Percentiles rank a stretch among this genome's conserved stretches.
These are phyloP conservation scores for Phytopythium litorale DNA, from an alignment of 352 stramenopile species.

Conservation along the genomic window DNA sequence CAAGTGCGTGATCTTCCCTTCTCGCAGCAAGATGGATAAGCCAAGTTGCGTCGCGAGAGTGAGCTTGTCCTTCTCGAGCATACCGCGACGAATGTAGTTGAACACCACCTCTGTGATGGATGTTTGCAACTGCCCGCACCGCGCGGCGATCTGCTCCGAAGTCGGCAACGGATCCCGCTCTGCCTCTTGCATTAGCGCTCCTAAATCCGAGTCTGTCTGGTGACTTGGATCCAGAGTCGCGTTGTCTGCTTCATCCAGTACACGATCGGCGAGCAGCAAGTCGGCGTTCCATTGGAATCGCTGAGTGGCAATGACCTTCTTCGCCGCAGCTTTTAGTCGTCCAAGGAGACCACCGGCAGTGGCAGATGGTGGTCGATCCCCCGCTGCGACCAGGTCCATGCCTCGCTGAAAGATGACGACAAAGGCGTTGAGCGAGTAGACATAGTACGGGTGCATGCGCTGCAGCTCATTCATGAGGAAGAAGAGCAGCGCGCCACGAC, in stretches of 20 bases:
- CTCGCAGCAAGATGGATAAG: conserved; percentile 87
- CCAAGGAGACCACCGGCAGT: conserved; percentile 32
- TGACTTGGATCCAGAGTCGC: neutral
- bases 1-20: conserved; percentile 46
- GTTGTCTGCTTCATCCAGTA: conserved; percentile 35
- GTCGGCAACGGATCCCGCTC: conserved; percentile 63
- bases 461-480: conserved; percentile 93
- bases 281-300: conserved; percentile 88
- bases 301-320: conserved; percentile 81
- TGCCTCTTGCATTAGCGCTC: conserved; percentile 54
- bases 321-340: conserved; percentile 75
- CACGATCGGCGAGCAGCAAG: conserved; percentile 67
- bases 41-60: conserved; percentile 90
- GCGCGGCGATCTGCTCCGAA: conserved; percentile 39
- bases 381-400: conserved; percentile 81
- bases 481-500: conserved; percentile 91
- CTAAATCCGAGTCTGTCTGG: conserved; percentile 50
- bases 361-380: conserved; percentile 5
- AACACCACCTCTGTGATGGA: conserved; percentile 90
- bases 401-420: conserved; percentile 94
- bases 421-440: conserved; percentile 95
- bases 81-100: conserved; percentile 92
- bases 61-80: conserved; percentile 94
- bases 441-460: conserved; percentile 94
- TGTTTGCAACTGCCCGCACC: conserved; percentile 51